Percentiles rank a stretch among this genome's conserved stretches.
Evolutionary conservation across 345 rosid genomes (phyloP).

Genomic region (Salix koriyanagi): DNA sequence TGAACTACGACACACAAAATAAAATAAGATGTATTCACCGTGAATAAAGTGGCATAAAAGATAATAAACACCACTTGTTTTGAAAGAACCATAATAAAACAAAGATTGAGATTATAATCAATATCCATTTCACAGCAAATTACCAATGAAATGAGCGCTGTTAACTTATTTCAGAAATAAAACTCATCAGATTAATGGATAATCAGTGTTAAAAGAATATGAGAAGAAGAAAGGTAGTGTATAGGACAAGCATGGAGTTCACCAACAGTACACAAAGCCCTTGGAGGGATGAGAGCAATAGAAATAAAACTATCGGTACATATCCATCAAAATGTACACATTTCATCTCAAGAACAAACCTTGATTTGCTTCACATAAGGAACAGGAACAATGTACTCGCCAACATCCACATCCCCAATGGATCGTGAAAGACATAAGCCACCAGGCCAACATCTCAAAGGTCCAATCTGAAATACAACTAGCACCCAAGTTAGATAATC

Average conservation of each 20-base stretch:
- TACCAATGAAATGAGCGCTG: background rate
- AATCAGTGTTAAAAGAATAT: background rate
- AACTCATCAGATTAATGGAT: background rate
- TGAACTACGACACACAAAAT: too few relatives aligned
- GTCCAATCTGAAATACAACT: conserved; percentile 73
- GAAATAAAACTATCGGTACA: background rate
- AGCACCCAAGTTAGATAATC: conserved; percentile 18
- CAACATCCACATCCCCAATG: conserved; percentile 94
- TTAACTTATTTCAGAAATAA: background rate
- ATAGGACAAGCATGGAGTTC: background rate
- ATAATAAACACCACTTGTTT: background rate
- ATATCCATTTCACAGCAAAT: background rate
- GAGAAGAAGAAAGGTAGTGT: background rate
- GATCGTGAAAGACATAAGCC: conserved; percentile 99
- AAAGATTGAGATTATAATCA: background rate
- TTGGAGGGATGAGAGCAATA: background rate
- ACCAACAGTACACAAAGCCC: conserved; percentile 2
- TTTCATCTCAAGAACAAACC: conserved; percentile 43
- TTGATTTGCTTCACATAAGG: conserved; percentile 98
- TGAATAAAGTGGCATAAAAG: background rate
- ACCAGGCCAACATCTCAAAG: conserved; percentile 99
- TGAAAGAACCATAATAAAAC: background rate
- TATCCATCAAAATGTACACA: conserved; percentile 2
- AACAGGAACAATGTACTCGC: conserved; percentile 95
- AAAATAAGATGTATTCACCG: too few relatives aligned